These are phyloP conservation scores for Aureobasidium sp. DNA, from an alignment of 2,329 filamentous ascomycete genomes.

Conservation along the genomic window DNA sequence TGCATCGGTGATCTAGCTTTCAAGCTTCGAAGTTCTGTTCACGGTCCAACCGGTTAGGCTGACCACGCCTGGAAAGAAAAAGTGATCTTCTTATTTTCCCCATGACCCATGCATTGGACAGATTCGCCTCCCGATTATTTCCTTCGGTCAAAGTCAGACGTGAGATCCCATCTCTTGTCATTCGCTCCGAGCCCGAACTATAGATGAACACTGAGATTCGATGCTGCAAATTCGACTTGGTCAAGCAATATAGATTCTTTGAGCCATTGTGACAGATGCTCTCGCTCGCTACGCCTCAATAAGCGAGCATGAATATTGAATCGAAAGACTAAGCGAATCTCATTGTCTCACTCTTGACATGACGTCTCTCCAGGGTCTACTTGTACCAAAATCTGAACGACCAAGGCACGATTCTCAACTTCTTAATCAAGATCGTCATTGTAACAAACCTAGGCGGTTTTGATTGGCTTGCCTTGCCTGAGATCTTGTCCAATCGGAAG, in stretches of 20 bases:
- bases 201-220: not conserved
- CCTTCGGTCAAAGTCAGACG: not conserved
- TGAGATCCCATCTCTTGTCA: not conserved
- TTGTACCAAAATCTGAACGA: not conserved
- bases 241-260: not conserved
- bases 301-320: slow-evolving; percentile 6
- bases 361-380: slow-evolving; percentile 2
- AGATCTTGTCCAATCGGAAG: slow-evolving; percentile 1
- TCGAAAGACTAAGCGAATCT: not conserved
- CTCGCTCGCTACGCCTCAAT: not conserved
- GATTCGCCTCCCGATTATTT: not conserved
- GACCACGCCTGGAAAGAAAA: not conserved
- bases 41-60: not conserved
- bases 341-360: slow-evolving; percentile 7
- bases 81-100: slow-evolving; percentile 7
- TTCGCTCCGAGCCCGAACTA: not conserved
- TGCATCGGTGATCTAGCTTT: slow-evolving; percentile 10
- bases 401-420: not conserved
- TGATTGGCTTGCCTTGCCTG: not conserved
- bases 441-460: not conserved
- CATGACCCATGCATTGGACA: slow-evolving; percentile 6
- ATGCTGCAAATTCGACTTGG: not conserved
- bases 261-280: no score
- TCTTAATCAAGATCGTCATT: slow-evolving; percentile 5
- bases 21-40: not conserved